phyloP scores from a whole-genome alignment of 2,329 filamentous ascomycete genomes.

The Xylariaceae sp. region DNA sequence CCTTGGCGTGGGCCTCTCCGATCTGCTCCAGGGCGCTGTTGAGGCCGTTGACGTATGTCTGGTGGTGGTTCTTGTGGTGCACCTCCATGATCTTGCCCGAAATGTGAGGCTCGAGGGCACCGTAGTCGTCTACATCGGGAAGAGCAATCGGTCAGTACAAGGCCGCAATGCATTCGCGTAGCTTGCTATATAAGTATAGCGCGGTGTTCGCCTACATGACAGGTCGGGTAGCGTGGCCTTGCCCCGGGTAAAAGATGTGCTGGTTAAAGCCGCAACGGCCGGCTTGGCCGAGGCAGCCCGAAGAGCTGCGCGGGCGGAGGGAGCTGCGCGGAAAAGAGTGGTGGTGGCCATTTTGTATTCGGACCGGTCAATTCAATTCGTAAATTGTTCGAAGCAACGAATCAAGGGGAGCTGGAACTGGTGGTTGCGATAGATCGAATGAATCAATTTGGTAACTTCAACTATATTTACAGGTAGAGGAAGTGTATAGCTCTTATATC shows the following conservation, averaged over 20 bases:
- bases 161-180: too few species aligned
- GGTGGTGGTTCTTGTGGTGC: conserved; percentile 77
- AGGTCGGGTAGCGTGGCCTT: conserved; percentile 95
- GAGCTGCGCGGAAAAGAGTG: conserved; percentile 65
- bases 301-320: conserved; percentile 64
- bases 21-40: conserved; percentile 67
- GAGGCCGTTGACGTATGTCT: conserved; percentile 74
- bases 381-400: too few species aligned
- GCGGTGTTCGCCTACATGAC: conserved; percentile 50
- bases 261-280: conserved; percentile 57
- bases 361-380: too few species aligned
- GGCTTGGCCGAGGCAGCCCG: conserved; percentile 57
- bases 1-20: conserved; percentile 49
- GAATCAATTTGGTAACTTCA: neutral
- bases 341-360: conserved; percentile 62
- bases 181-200: too few species aligned
- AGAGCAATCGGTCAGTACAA: too few species aligned
- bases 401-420: too few species aligned
- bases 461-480: neutral
- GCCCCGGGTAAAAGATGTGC: conserved; percentile 71
- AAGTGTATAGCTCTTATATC: neutral
- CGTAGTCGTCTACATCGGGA: conserved; percentile 73
- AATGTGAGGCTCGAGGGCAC: conserved; percentile 76
- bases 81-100: conserved; percentile 81
- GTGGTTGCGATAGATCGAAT: too few species aligned